Evolutionary conservation across 2,329 filamentous ascomycete genomes (phyloP), one percentile per base, ranked within the genome.

Genomic region (Talaromyces sp.): DNA sequence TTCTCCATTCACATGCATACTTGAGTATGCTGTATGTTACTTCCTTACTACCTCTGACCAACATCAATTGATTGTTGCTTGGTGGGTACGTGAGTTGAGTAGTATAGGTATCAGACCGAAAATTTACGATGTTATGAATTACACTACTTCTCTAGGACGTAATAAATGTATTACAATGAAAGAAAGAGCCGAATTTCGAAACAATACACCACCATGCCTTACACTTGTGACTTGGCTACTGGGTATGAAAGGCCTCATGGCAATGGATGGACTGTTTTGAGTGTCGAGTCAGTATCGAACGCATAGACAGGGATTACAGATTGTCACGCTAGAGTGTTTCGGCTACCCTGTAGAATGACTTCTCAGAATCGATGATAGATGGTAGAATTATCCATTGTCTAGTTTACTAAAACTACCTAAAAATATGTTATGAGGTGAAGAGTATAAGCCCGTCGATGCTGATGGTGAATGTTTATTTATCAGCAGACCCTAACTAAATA

Each of bases 1-100:
- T 49, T n/a, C 25, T 53, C 49, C 49, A 53, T 29, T 53, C 49
- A 31, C 27, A 53, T 31, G 49, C 49, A 53, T 53, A 53, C 49
- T 31, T 29, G 27, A 31, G 49, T 53, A 53, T 53, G 49, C 15
- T 53, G 49, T 53, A 53, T 53, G 13, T 31, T 56, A 56, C 29
- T 34, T 19, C 19, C 27, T 54, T 31, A 2, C 19, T 13, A 34
- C 29, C 10, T 7, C 51, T 54, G 51, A 54, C 51, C 51, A 2
- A 5, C 51, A 34, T 13, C n/a, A n/a, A n/a, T n/a, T n/a, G n/a
- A n/a, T n/a, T n/a, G n/a, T n/a, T n/a, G 51, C 29, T n/a, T 31
- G 49, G 27, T 17, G n/a, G 6, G 51, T 22, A 34, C 3, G 17
- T 17, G 27, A 6, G n/a, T 4, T n/a, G 5, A 54, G 51, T 54